Conservation (phyloP, 441 rosid genomes). For the Arabidopsis hybrid region DNA sequence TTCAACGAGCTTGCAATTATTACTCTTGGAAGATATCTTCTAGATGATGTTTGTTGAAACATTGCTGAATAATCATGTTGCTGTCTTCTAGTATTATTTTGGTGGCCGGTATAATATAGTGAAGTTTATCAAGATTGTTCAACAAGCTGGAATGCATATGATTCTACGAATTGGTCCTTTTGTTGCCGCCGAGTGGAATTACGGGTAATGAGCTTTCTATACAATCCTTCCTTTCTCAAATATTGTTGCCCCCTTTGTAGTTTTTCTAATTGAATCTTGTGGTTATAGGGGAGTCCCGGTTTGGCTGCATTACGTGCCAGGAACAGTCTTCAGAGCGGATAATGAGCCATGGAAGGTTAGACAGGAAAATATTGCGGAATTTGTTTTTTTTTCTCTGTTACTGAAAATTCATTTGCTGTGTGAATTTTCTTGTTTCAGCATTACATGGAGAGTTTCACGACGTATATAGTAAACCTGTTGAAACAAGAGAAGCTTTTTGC, state of each 20-base stretch:
- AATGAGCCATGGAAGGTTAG: constrained; percentile 86
- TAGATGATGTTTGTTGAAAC: neutral
- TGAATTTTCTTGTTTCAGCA: constrained; percentile 50
- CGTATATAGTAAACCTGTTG: constrained; percentile 79
- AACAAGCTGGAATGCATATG: constrained; percentile 86
- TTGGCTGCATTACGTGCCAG: constrained; percentile 93
- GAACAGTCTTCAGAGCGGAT: constrained; percentile 87
- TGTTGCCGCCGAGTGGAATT: constrained; percentile 97
- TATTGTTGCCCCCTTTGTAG: neutral
- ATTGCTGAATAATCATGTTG: too few species aligned
- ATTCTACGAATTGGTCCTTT: constrained; percentile 95
- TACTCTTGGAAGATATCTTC: too few species aligned
- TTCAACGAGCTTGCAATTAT: neutral
- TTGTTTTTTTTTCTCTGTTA: neutral
- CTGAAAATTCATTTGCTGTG: constrained; percentile 24
- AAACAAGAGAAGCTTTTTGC: constrained; percentile 94
- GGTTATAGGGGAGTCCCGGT: constrained; percentile 82
- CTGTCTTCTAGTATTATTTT: constrained; percentile 67
- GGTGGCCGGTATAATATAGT: constrained; percentile 85
- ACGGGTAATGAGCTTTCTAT: constrained; percentile 60
- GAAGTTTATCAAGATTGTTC: constrained; percentile 87
- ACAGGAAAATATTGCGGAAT: neutral
- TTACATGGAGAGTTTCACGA: constrained; percentile 85
- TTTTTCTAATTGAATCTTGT: constrained; percentile 32
- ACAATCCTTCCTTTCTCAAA: neutral